Base-by-base conservation (phyloP, 495 filamentous ascomycete genomes). In the Aspergillus panamensis region DNA sequence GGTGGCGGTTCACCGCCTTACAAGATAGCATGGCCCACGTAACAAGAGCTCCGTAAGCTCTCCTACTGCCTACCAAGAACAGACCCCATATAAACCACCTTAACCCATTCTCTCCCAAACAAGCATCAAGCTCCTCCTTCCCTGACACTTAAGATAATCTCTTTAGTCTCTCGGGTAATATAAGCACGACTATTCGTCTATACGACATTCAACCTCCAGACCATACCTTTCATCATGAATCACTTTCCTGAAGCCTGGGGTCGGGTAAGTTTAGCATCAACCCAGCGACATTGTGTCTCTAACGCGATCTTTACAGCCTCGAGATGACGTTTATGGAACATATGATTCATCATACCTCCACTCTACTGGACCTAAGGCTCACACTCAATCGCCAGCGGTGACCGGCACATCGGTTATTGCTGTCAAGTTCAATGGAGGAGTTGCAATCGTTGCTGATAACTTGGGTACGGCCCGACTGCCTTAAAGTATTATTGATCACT, bases 171-270 rank as follows among this genome's bases (percentile, higher is more conserved):
- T 8, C 14, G 35, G 35, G 35, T 39, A 39, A 39, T 39, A 39
- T 39, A 45, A 17, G 25, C 40, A 16, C 40, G 31, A 14, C 5
- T 21, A 57, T 40, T 21, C 42, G 12, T 2, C 9, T 16, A 40
- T 40, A 20, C 19, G 17, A 45, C 42, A 13, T 20, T 21, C 42
- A 3, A 17, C 17, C 17, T 20, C 42, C 5, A 45, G 1, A 44
- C 42, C 52, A 56, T 55, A n/a, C 42, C 19, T 8, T 20, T 20
- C 66, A 74, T 57, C 56, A 97, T 97, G 93, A 92, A 97, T 73
- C 93, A 97, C 77, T 84, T 90, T 70, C 93, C 93, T 58, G 89
- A 96, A 85, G 87, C 86, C 65, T 97, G 93, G 93, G 93, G 93
- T 70, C 88, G 93, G 76, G 94, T 97, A 90, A 69, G 85, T 75